Base-by-base conservation (phyloP, 192 early-diverging fungal species). In the Jimgerdemannia flammicorona region DNA sequence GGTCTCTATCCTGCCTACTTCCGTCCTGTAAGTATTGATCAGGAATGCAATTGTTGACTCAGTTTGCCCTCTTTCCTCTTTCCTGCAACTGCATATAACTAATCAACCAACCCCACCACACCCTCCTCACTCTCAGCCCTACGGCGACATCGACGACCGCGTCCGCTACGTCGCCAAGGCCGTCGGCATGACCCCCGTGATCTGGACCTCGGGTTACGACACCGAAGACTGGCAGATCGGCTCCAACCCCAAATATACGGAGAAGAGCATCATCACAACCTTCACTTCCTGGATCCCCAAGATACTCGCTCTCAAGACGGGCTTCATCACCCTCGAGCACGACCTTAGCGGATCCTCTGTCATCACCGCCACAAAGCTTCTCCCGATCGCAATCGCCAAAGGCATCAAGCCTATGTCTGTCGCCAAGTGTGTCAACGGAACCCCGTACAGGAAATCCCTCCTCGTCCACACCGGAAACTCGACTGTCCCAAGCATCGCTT, bases 91-190 rank as follows among this genome's bases (percentile, higher is more conserved):
- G 29, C 29, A 29, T 29, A 29, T 29, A 29, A 29, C 29, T 29
- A 29, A 29, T 29, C 29, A 29, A 29, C 1, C 29, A 29, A 29
- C 1, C 29, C 29, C 29, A 29, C 29, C 29, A 59, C 14, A 59
- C 14, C 49, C 14, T 59, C 14, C 49, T 2, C 14, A 10, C 14
- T 59, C 14, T 14, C 14, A 59, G 49, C 83, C 82, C 7, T 81
- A 73, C 42, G 88, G 88, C 43, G 87, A 89, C 74, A 80, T 87
- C 18, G 89, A 90, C 67, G 85, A 86, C n/a, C 78, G 89, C 66
- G 84, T 89, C 10, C 82, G 88, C 40, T 71, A 74, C 65, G 83
- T 90, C 71, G 80, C 84, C 0, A 59, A 71, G 43, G 81, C 85
- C 40, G 67, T 90, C 20, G 80, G 79, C 40, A 80, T 72, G 70